These are phyloP conservation scores for Endothia cerciana DNA, from an alignment of 2,329 filamentous ascomycete genomes.

Conservation along the genomic window DNA sequence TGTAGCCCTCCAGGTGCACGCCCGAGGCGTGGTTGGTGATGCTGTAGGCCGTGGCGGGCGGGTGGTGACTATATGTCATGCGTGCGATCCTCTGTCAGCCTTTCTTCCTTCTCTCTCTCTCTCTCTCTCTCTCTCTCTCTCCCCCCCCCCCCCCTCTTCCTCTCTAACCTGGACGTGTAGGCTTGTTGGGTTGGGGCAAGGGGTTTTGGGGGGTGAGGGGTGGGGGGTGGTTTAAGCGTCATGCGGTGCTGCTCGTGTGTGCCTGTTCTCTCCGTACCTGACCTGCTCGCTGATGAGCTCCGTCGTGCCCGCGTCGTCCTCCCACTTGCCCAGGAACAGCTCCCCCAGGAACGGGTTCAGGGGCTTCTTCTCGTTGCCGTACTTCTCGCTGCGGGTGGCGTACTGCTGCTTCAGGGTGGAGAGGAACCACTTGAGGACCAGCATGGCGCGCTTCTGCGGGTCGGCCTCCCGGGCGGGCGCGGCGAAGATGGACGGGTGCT, in stretches of 20 bases:
- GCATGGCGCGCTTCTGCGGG: constrained; percentile 77
- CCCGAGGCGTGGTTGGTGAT: constrained; percentile 87
- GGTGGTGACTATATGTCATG: constrained; percentile 72
- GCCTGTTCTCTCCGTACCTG: constrained; percentile 55
- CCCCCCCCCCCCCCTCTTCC: neutral
- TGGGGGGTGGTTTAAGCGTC: too few species aligned
- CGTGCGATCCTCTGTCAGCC: constrained; percentile 6
- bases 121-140: neutral
- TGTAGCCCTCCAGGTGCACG: constrained; percentile 82
- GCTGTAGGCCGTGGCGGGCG: constrained; percentile 90
- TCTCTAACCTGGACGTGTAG: too few species aligned
- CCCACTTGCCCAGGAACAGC: constrained; percentile 90
- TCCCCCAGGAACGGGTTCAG: constrained; percentile 96
- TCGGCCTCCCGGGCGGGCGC: constrained; percentile 81
- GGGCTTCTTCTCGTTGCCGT: constrained; percentile 95
- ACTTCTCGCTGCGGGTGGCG: constrained; percentile 73
- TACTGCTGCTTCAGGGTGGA: constrained; percentile 90
- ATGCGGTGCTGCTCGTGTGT: too few species aligned
- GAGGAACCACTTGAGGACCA: constrained; percentile 96
- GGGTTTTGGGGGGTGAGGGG: too few species aligned
- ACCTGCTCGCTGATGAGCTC: constrained; percentile 93
- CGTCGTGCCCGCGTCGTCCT: constrained; percentile 79
- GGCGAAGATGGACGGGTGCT: constrained; percentile 76
- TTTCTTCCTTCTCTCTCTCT: neutral
- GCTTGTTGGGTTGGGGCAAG: too few species aligned